phyloP scores from a whole-genome alignment of 176 grass and related monocot species.

The Oryza glaberrima region DNA sequence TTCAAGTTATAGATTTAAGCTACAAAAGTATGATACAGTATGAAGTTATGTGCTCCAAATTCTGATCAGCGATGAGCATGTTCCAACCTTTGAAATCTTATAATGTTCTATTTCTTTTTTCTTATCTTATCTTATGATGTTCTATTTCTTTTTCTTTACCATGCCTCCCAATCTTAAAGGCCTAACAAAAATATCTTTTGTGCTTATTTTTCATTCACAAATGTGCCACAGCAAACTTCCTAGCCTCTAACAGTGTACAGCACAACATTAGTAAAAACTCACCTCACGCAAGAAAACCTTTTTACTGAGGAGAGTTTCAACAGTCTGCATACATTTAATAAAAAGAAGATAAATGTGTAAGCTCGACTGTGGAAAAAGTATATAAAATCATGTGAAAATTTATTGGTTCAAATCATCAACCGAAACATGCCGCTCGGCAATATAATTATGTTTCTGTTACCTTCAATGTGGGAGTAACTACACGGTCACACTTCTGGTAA shows the following conservation, averaged over 20 bases:
- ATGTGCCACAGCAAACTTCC: constrained; percentile 3
- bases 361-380: constrained; percentile 22
- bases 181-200: constrained; percentile 19
- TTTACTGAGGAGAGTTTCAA: constrained; percentile 89
- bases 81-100: background rate
- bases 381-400: constrained; percentile 18
- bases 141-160: background rate
- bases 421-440: constrained; percentile 18
- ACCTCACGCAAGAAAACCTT: constrained; percentile 84
- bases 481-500: constrained; percentile 80
- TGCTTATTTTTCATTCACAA: constrained; percentile 9
- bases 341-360: constrained; percentile 14
- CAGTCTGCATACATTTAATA: constrained; percentile 74
- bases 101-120: background rate
- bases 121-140: background rate
- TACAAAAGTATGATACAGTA: background rate
- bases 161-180: background rate
- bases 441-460: constrained; percentile 35
- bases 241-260: constrained; percentile 9
- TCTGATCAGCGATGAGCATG: background rate
- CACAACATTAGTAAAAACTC: constrained; percentile 39
- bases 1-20: background rate
- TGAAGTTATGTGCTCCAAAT: background rate
- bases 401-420: constrained; percentile 24
- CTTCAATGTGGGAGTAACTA: constrained; percentile 85